Evolutionary conservation across 371 early-diverging fungal species (phyloP).

Genomic region (Haplosporangium sp.): DNA sequence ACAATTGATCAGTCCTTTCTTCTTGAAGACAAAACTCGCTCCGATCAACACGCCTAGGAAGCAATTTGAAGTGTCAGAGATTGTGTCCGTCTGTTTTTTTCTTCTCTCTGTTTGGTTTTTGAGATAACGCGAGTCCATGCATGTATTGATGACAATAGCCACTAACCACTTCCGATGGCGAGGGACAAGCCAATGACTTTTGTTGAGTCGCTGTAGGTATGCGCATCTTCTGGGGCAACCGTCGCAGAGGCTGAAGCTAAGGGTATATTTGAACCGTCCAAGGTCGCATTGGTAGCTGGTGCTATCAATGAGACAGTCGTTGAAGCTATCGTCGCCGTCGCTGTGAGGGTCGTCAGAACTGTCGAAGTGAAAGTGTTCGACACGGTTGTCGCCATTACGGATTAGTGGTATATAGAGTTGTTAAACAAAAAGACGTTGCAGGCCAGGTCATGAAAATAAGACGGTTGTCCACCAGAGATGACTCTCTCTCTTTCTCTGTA

Average conservation of each 20-base stretch:
- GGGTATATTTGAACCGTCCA: neutral
- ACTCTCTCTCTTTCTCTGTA: too few relatives aligned
- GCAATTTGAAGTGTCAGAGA: neutral
- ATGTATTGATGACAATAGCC: conserved; percentile 46
- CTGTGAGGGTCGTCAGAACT: too few relatives aligned
- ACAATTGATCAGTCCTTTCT: conserved; percentile 83
- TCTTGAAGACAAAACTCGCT: conserved; percentile 92
- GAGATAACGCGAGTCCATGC: neutral
- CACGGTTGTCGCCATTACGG: too few relatives aligned
- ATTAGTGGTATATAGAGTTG: too few relatives aligned
- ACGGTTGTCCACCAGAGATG: too few relatives aligned
- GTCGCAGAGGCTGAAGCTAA: neutral
- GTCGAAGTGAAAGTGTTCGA: too few relatives aligned
- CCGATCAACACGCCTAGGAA: conserved; percentile 86
- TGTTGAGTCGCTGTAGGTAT: conserved; percentile 51
- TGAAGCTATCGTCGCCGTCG: too few relatives aligned
- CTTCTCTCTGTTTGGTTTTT: too few relatives aligned
- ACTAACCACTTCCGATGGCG: conserved; percentile 76
- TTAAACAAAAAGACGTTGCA: too few relatives aligned
- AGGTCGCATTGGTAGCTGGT: neutral
- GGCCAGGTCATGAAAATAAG: too few relatives aligned
- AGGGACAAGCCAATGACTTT: conserved; percentile 87
- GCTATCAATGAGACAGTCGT: neutral
- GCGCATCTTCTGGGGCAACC: neutral
- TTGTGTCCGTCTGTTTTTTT: neutral